Conservation (phyloP, 2,329 filamentous ascomycete species). For the Penicillium sp. region DNA sequence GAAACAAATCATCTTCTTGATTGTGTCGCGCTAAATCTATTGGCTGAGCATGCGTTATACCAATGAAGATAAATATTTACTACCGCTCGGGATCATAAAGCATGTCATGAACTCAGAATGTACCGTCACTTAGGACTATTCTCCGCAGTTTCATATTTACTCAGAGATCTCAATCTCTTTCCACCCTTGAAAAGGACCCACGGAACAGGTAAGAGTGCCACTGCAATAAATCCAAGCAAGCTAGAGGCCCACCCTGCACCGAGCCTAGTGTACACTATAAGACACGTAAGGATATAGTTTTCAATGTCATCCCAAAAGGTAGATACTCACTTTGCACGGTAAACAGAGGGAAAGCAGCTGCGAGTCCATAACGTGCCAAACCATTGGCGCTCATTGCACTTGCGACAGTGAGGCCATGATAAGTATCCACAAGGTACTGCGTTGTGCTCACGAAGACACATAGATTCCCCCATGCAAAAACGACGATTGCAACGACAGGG, state of each 20-base stretch:
- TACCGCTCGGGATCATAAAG: background rate
- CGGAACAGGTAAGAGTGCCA: constrained; percentile 44
- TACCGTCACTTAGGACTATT: background rate
- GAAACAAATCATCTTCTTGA: background rate
- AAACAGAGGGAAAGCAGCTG: constrained; percentile 19
- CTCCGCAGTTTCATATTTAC: constrained; percentile 13
- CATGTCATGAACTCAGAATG: background rate
- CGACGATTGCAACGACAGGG: constrained; percentile 14
- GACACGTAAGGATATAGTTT: background rate
- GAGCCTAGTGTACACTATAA: constrained; percentile 57
- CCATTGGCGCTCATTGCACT: constrained; percentile 23
- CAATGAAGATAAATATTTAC: background rate
- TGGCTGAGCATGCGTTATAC: background rate
- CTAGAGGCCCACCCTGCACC: constrained; percentile 61
- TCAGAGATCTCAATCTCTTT: constrained; percentile 11
- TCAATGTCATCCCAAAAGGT: background rate
- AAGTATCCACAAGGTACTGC: constrained; percentile 18
- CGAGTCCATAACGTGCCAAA: constrained; percentile 19
- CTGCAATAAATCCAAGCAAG: constrained; percentile 56
- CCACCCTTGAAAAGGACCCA: constrained; percentile 51
- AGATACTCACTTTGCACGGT: constrained; percentile 19
- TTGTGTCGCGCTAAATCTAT: background rate
- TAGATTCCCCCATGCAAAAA: constrained; percentile 22
- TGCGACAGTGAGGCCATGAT: constrained; percentile 18
- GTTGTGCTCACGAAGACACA: constrained; percentile 21